Evolutionary conservation across 768 basidiomycete species (phyloP), one percentile per base, ranked within the genome.

Genomic region (Lactarius indigo): DNA sequence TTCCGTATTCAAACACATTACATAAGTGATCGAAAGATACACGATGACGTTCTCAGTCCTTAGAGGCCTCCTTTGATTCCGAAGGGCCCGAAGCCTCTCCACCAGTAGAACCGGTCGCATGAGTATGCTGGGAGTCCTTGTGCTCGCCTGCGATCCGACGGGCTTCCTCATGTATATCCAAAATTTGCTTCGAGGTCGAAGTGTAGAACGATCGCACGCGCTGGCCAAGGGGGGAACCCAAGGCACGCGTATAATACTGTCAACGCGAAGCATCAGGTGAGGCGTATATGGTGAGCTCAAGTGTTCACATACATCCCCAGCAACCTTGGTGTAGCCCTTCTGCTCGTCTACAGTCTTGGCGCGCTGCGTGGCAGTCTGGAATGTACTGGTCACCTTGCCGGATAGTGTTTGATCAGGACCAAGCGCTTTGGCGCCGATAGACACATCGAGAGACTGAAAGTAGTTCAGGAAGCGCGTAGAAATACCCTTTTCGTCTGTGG

Each of bases 101-200:
- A 6, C 39, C 39, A 28, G 18, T 26, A 37, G 57, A 30, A 18
- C 50, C 41, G 5, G 57, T 33, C n/a, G 57, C 9, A 3, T 17
- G 58, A 1, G 54, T 15, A 12, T 57, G 39, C 39, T 44, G 65
- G 26, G 65, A 23, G 6, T 20, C 64, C 73, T 90, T 88, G 70
- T 90, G 83, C 63, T 80, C 76, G 31, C 82, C 83, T 31, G 87
- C 86, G 72, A 98, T 92, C 35, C 96, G 86, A 66, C 82, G 80
- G 2, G 96, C 96, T 77, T 98, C 96, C 73, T 95, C 92, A 74
- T 97, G 95, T 57, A 98, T 95, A 74, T 98, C 95, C 23, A 84
- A 73, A 31, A 93, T 88, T 76, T 96, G 92, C 79, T 97, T 98
- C 23, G 88, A 82, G 9, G 94, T 96, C 54, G 79, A 78, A 17